A percentile compares a stretch with the other conserved stretches of the same genome.
phyloP scores from a whole-genome alignment of 192 early-diverging fungal genomes.

The Haplosporangium gracile region DNA sequence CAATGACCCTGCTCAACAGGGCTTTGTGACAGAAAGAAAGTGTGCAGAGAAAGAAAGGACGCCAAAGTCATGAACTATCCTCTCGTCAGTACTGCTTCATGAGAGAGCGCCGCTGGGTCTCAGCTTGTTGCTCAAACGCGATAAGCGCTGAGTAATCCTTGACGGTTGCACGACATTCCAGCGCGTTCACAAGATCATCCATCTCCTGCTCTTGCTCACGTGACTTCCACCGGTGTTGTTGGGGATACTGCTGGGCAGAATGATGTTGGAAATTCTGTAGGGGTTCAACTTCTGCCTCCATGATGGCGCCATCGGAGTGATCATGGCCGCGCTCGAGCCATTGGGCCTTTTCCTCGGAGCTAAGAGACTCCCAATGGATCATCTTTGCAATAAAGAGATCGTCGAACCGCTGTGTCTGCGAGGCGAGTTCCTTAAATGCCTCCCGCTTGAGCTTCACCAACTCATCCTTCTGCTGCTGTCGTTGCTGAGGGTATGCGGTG shows the following conservation, averaged over 20 bases:
- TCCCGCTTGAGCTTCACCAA: constrained; percentile 43
- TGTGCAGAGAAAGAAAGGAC: neutral
- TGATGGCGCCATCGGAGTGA: neutral
- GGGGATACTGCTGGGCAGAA: neutral
- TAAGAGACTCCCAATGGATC: constrained; percentile 44
- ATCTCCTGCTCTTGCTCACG: constrained; percentile 15
- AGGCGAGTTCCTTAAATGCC: constrained; percentile 45
- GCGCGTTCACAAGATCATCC: constrained; percentile 32
- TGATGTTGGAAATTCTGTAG: neutral
- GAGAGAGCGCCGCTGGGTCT: constrained; percentile 3
- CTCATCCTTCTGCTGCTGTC: constrained; percentile 5
- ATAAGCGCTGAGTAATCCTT: constrained; percentile 48
- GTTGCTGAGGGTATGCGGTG: neutral
- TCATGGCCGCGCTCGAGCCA: constrained; percentile 28
- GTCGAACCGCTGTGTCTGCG: constrained; percentile 39
- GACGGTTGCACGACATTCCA: constrained; percentile 36
- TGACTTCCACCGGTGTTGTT: neutral
- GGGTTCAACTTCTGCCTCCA: neutral
- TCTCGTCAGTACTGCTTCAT: neutral
- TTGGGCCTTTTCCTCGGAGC: constrained; percentile 34
- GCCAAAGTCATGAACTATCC: no score
- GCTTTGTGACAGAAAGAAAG: neutral
- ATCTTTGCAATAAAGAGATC: constrained; percentile 53
- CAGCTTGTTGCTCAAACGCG: constrained; percentile 33
- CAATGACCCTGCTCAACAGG: neutral